Percentiles rank a stretch among this genome's conserved stretches.
Evolutionary conservation across 805 yeast species (phyloP).

Genomic region (Suhomyces sp.): DNA sequence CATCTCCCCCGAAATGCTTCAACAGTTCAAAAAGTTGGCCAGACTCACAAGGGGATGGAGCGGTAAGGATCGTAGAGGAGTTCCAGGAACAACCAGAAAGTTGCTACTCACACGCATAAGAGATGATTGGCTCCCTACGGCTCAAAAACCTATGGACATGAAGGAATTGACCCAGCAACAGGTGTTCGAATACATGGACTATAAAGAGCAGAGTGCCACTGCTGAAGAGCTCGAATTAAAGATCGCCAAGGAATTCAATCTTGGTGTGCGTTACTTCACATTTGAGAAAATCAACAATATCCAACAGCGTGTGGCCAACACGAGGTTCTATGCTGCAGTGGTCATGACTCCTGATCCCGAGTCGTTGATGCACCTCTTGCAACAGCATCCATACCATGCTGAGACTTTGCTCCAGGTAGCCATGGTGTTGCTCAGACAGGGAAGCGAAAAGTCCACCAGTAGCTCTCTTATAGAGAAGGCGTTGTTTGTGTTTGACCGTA

Average conservation of each 20-base stretch:
- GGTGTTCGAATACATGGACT: constrained; percentile 30
- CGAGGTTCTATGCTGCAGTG: constrained; percentile 60
- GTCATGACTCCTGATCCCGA: constrained; percentile 80
- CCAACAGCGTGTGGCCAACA: constrained; percentile 39
- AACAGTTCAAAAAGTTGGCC: constrained; percentile 57
- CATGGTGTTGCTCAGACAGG: constrained; percentile 69
- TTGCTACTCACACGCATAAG: constrained; percentile 66
- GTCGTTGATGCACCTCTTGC: constrained; percentile 55
- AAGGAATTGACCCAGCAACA: constrained; percentile 47
- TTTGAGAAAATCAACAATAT: constrained; percentile 39
- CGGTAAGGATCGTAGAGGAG: constrained; percentile 67
- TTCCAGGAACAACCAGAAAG: constrained; percentile 74
- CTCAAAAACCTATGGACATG: constrained; percentile 59
- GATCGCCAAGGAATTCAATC: constrained; percentile 27
- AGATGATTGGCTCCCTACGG: constrained; percentile 78
- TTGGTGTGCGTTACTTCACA: constrained; percentile 56
- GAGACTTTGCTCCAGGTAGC: constrained; percentile 80
- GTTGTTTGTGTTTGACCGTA: constrained; percentile 74
- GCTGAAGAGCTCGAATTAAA: constrained; percentile 26
- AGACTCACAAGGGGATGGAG: constrained; percentile 78
- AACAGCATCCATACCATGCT: constrained; percentile 67
- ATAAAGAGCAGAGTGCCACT: constrained; percentile 34
- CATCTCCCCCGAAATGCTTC: constrained; percentile 64
- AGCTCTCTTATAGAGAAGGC: constrained; percentile 76
- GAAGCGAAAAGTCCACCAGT: constrained; percentile 64